Base-by-base conservation (phyloP, 805 yeast genomes). In the Kockiozyma suomiensis region DNA sequence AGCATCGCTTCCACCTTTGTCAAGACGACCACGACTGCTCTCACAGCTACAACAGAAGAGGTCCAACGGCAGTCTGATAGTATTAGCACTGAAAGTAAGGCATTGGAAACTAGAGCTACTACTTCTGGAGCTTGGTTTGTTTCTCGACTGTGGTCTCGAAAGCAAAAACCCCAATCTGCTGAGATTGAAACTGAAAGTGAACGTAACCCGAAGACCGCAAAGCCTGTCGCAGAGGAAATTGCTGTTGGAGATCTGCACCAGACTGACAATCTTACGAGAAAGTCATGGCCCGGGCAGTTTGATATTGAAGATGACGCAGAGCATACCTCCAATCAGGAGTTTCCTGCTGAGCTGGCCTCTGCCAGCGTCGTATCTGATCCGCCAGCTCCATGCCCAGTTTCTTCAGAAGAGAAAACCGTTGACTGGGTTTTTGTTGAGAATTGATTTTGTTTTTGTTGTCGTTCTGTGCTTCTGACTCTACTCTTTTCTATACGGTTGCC, bases 1-100 rank as follows among this genome's bases (percentile, higher is more conserved):
- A 46, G 38, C 30, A 51, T 45, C 23, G 57, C 57, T 3, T 46
- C 57, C 4, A 35, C 45, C 3, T 23, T 54, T 35, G 57, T 54
- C 19, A 50, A 46, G 21, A 35, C 33, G 28, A 51, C 57, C 21
- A 38, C 51, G 4, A 19, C 46, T 10, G 57, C 51, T n/a, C 48
- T 47, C 15, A 49, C 38, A 17, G 45, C 33, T 43, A 13, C 56
- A 25, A 8, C 7, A 8, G 35, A 13, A n/a, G 21, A 42, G 28
- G n/a, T n/a, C n/a, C n/a, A n/a, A n/a, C n/a, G n/a, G n/a, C n/a
- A n/a, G n/a, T 4, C n/a, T 45, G 33, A 17, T 25, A 28, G 13
- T 3, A 7, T n/a, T 30, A n/a, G 13, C 19, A 19, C 13, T 47
- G 35, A 13, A n/a, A n/a, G 28, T 32, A 2, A 23, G 21, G 25